Evolutionary conservation across 352 stramenopile species (phyloP).

Genomic region (Phytophthora aleatoria): DNA sequence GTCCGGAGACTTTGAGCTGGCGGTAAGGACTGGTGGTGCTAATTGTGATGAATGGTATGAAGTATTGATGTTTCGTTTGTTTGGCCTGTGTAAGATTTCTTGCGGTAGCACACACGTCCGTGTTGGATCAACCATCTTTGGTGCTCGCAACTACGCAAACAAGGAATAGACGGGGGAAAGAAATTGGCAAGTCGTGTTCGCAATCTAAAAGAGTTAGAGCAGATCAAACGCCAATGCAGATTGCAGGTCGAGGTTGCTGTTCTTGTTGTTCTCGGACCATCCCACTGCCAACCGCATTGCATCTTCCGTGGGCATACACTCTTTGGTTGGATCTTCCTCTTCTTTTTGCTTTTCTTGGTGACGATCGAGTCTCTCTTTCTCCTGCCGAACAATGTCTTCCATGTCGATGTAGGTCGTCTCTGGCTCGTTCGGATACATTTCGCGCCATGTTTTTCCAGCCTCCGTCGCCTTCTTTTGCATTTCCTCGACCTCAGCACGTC

Average conservation of each 20-base stretch:
- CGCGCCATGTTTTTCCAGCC: slow-evolving; percentile 72
- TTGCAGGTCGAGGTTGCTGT: slow-evolving; percentile 44
- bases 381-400: slow-evolving; percentile 64
- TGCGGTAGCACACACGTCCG: slow-evolving; percentile 96
- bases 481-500: slow-evolving; percentile 54
- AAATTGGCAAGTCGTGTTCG: slow-evolving; percentile 1
- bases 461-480: slow-evolving; percentile 56
- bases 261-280: slow-evolving; percentile 53
- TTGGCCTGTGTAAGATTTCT: slow-evolving; percentile 73
- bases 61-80: not conserved
- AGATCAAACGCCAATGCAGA: slow-evolving; percentile 75
- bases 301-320: slow-evolving; percentile 45
- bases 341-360: slow-evolving; percentile 32
- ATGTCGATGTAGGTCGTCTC: slow-evolving; percentile 83
- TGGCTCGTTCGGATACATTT: slow-evolving; percentile 81
- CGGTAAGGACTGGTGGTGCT: slow-evolving; percentile 43
- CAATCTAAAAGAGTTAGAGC: slow-evolving; percentile 34
- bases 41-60: not conserved
- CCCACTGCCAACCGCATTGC: slow-evolving; percentile 48
- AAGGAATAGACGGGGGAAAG: slow-evolving; percentile 39
- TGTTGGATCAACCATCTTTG: slow-evolving; percentile 98
- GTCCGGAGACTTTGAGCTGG: slow-evolving; percentile 97
- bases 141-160: slow-evolving; percentile 90
- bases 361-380: slow-evolving; percentile 43
- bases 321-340: slow-evolving; percentile 12